Evolutionary conservation across 129 eudicot species (phyloP), one percentile per base, ranked within the genome.

Genomic region (Gnaphalium uliginosum): DNA sequence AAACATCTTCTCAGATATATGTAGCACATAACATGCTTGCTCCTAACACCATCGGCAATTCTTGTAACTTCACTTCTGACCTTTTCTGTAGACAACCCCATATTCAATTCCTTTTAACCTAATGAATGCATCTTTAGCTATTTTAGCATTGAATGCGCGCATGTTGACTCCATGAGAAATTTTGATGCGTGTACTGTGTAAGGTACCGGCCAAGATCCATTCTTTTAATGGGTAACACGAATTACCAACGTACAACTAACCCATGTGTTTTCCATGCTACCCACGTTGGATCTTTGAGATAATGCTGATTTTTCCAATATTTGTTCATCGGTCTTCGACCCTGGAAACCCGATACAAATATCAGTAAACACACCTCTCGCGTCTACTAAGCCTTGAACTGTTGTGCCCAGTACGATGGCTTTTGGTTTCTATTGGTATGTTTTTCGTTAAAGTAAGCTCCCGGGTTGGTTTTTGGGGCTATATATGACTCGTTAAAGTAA

Each of bases 381-480:
- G 60, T 91, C 92, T n/a, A 91, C 92, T 4, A 86, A 81, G 15
- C 97, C 97, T 73, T 91, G 97, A 58, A 91, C 87, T 1, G 95
- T 91, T 15, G 88, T 78, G 0, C n/a, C n/a, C 95, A 91, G 71
- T 88, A 91, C 0, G 88, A 86, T 2, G 95, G 88, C 76, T 91
- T 91, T 74, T 86, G 95, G 71, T 83, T 91, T 77, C 96, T 68
- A 53, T 88, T 84, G 0, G 97, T 90, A 61, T 90, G 94, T 35
- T 86, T 79, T 77, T 83, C 85, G 79, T 92, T 92, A 50, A 81
- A 87, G 50, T 89, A 92, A 51, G 87, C 83, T 11, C 86, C 79
- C 0, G 86, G 89, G 30, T 65, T 83, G 0, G 70, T 67, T 64
- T 92, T 92, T 0, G 97, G 96, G 2, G 97, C 97, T 50, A 91